Evolutionary conservation across 2,329 filamentous ascomycete genomes (phyloP), one percentile per base, ranked within the genome.

Genomic region (Monosporascus sp.): DNA sequence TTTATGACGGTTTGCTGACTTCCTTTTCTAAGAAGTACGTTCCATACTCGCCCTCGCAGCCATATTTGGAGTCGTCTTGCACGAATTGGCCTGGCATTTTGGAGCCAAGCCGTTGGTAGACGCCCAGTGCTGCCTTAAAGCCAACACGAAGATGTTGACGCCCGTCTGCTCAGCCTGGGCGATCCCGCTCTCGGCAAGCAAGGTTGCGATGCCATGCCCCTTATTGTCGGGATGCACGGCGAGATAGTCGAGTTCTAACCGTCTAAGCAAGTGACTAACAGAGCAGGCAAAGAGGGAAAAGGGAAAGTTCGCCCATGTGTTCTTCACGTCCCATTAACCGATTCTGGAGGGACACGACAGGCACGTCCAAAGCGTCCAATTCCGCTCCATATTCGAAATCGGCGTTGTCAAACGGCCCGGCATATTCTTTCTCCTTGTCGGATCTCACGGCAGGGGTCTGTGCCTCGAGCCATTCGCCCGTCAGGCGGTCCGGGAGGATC

Each of bases 161-260:
- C 58, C 58, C 48, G 64, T 49, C 50, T 57, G 53, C 43, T 57
- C 49, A 8, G 63, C 62, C 47, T 61, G 48, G 18, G 55, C 50
- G 25, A 65, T 53, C 0, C 61, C 61, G 17, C 54, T 52, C 2
- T 47, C 44, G 22, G 64, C 58, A 6, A 65, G 52, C n/a, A 52
- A 49, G 0, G 59, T 58, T 2, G 54, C 62, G 35, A 66, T 60
- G 5, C 61, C 62, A 6, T 48, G 59, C 11, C 58, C 49, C 22
- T 61, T 55, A 20, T 62, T 48, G 0, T 57, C 55, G 0, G 62
- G 62, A 45, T 62, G 61, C 5, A 65, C 59, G 1, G 60, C 61
- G 3, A 66, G 57, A 50, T 61, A 65, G 14, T 64, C 62, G 6
- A 65, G 59, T 15, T 54, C 61, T 65, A n/a, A 9, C 3, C 18